Percentiles rank a stretch among this genome's conserved stretches.
These are phyloP conservation scores for Tolypocladium tropicale DNA, from an alignment of 2,329 filamentous ascomycete species.

Conservation along the genomic window DNA sequence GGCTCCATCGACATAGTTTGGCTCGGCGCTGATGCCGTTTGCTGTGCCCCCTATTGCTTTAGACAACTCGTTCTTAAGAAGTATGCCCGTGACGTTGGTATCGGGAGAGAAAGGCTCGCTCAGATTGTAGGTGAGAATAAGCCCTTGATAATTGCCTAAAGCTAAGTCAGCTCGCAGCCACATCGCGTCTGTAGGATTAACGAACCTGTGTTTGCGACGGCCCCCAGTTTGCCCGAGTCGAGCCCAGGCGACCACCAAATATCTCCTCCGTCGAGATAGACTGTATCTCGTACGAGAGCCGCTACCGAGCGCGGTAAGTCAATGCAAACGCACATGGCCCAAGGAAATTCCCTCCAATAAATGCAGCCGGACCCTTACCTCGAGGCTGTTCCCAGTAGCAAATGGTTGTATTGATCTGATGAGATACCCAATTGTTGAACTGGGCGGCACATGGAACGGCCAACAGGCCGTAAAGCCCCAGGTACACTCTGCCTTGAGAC, in stretches of 20 bases:
- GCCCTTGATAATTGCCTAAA: slow-evolving; percentile 39
- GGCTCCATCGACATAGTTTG: slow-evolving; percentile 50
- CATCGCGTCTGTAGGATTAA: slow-evolving; percentile 4
- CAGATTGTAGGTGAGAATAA: slow-evolving; percentile 49
- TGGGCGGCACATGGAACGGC: slow-evolving; percentile 23
- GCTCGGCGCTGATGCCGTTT: slow-evolving; percentile 42
- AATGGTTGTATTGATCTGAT: slow-evolving; percentile 47
- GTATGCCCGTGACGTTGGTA: slow-evolving; percentile 41
- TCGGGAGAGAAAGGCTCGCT: slow-evolving; percentile 41
- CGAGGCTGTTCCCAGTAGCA: slow-evolving; percentile 44
- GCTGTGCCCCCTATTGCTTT: slow-evolving; percentile 36
- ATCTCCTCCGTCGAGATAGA: slow-evolving; percentile 56
- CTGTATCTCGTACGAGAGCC: slow-evolving; percentile 46
- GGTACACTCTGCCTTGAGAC: slow-evolving; percentile 4
- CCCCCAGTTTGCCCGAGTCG: slow-evolving; percentile 27
- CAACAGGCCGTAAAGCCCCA: slow-evolving; percentile 9
- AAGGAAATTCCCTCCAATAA: not conserved
- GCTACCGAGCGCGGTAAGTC: slow-evolving; percentile 27
- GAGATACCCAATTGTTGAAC: slow-evolving; percentile 33
- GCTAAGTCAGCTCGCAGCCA: slow-evolving; percentile 1
- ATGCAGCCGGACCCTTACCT: slow-evolving; percentile 18
- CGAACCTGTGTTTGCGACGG: slow-evolving; percentile 30
- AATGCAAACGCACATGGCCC: not conserved
- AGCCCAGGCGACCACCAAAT: slow-evolving; percentile 43
- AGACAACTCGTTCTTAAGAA: slow-evolving; percentile 30